Base-by-base conservation (phyloP, 75 land plant species). In the Pseudotsuga menziesii region DNA sequence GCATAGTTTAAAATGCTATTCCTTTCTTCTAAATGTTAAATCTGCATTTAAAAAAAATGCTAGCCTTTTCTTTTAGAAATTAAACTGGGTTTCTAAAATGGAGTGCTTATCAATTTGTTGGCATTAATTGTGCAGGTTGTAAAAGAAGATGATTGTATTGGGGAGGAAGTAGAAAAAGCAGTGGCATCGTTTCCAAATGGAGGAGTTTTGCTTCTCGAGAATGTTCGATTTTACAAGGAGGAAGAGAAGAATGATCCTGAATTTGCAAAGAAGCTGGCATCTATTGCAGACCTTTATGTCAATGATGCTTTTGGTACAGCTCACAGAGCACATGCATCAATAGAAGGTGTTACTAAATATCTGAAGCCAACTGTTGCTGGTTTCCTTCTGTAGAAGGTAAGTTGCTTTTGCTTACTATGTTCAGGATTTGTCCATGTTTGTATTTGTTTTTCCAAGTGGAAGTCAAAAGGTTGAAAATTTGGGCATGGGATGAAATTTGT, bases 241-340 rank as follows among this genome's bases (percentile, higher is more conserved):
- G 98, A 94, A 83, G 98, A 94, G 88, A 92, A 94, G 86, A 94
- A 94, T 81, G 94, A 90, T 59, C 90, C 92, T 20, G 98, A 92
- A 54, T 90, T 90, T 81, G 92, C 98, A 20, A 92, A 92, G 89
- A 89, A 94, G 80, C 78, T 94, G 4, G 92, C 98, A 55, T 76
- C 94, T 32, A 83, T 92, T 81, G 92, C 94, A 72, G 98, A 94
- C 69, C 81, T 92, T 2, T 94, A 92, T 85, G 97, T 94, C 17
- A 94, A 94, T 79, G 97, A 94, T 84, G 97, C 97, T 19, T 94
- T 94, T 83, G 96, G 96, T 15, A 92, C 97, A 69, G 97, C 97
- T 14, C 97, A 94, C 76, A 86, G 97, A 67, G 97, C 97, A 20
- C 97, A 94, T 80, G 95, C 97, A 1, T 92, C 94, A 12, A 94